These are phyloP conservation scores for Ceratocystis albifundus DNA, from an alignment of 2,329 filamentous ascomycete species.

Conservation along the genomic window DNA sequence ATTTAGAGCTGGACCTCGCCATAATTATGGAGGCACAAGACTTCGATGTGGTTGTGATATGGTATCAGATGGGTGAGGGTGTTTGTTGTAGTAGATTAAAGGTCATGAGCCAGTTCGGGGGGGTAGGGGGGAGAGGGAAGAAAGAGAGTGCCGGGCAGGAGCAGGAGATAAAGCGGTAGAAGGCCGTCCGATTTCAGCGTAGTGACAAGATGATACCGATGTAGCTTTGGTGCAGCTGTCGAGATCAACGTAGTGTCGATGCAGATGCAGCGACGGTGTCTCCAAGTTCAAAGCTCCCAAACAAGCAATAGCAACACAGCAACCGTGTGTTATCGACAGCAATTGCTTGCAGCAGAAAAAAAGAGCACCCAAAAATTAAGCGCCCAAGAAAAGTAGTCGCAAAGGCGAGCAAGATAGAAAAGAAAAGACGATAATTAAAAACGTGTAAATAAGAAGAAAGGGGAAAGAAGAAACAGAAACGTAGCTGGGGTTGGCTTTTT, in stretches of 20 bases:
- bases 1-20: constrained; percentile 17
- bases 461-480: neutral
- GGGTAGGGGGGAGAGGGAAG: no score
- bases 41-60: neutral
- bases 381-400: neutral
- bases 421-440: neutral
- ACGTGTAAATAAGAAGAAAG: neutral
- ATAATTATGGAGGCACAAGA: neutral
- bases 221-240: no score
- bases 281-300: constrained; percentile 9
- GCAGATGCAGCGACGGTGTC: constrained; percentile 1
- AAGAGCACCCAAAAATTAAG: neutral
- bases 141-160: neutral
- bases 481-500: neutral
- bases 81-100: neutral
- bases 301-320: neutral
- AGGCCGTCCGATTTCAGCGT: no score
- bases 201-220: no score
- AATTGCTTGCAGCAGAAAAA: neutral
- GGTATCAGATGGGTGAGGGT: neutral
- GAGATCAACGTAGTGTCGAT: neutral
- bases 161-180: neutral
- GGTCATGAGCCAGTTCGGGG: neutral
- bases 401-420: neutral
- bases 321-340: neutral